Conservation (phyloP, 257 asterid genomes). For the Echium plantagineum region DNA sequence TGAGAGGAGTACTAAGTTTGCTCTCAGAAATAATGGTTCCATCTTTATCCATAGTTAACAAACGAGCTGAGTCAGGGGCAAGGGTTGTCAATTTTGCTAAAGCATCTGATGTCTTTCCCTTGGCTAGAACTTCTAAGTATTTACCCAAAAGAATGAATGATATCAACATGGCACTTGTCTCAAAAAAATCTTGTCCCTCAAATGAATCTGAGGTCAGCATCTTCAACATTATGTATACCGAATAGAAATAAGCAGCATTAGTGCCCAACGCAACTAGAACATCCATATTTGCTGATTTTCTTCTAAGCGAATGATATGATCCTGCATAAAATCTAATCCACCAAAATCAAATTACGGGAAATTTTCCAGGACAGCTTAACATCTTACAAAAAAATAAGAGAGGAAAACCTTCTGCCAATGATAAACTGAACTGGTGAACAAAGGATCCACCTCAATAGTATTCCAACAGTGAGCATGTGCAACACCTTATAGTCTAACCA, state of each 20-base stretch:
- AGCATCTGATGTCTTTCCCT: constrained; percentile 93
- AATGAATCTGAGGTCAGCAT: constrained; percentile 57
- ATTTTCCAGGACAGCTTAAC: not conserved
- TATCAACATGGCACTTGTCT: constrained; percentile 97
- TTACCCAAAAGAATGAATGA: constrained; percentile 92
- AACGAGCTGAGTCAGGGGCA: constrained; percentile 83
- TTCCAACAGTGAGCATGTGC: constrained; percentile 70
- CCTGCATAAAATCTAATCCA: constrained; percentile 79
- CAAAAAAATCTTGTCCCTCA: constrained; percentile 96
- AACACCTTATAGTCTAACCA: constrained; percentile 77
- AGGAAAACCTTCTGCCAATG: constrained; percentile 72
- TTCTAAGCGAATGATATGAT: constrained; percentile 77
- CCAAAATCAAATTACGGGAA: not conserved
- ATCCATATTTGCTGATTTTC: constrained; percentile 94
- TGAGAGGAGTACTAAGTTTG: constrained; percentile 70
- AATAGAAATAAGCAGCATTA: constrained; percentile 92
- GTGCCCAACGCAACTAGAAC: constrained; percentile 98
- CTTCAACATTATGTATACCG: constrained; percentile 65
- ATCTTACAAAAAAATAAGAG: constrained; percentile 1
- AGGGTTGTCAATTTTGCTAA: constrained; percentile 84
- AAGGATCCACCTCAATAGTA: constrained; percentile 81
- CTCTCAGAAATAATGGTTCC: constrained; percentile 66
- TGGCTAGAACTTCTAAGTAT: constrained; percentile 87
- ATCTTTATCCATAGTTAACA: constrained; percentile 63
- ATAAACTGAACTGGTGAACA: constrained; percentile 94